Evolutionary conservation across 768 basidiomycete species (phyloP).

Genomic region (Serendipita indica): DNA sequence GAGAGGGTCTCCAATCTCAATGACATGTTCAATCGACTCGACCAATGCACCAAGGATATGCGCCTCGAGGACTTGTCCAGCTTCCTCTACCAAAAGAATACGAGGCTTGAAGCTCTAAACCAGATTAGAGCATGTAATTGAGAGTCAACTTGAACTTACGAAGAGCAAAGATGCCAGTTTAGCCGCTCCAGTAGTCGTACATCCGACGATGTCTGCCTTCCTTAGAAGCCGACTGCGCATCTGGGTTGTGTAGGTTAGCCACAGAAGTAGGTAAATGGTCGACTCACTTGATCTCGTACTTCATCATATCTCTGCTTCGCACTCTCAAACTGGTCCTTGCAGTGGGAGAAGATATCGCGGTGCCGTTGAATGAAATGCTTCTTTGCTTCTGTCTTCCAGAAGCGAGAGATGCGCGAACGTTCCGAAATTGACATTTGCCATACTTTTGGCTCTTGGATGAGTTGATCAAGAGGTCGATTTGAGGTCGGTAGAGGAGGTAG

Average conservation of each 20-base stretch:
- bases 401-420: slow-evolving; percentile 28
- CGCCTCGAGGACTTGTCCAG: slow-evolving; percentile 69
- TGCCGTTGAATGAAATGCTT: slow-evolving; percentile 20
- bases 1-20: slow-evolving; percentile 66
- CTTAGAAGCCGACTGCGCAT: slow-evolving; percentile 42
- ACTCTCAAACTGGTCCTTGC: slow-evolving; percentile 29
- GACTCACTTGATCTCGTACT: slow-evolving; percentile 39
- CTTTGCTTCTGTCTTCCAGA: slow-evolving; percentile 36
- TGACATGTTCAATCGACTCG: slow-evolving; percentile 50
- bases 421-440: slow-evolving; percentile 44
- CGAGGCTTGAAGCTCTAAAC: slow-evolving; percentile 41
- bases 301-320: slow-evolving; percentile 26
- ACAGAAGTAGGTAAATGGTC: neutral
- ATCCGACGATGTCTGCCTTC: slow-evolving; percentile 49
- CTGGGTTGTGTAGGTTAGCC: neutral
- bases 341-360: slow-evolving; percentile 29
- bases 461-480: slow-evolving; percentile 25
- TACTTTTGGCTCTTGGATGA: slow-evolving; percentile 26
- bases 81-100: slow-evolving; percentile 62
- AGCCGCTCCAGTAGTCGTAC: slow-evolving; percentile 66
- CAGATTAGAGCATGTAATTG: neutral
- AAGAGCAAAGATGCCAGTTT: slow-evolving; percentile 46
- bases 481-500: slow-evolving; percentile 28
- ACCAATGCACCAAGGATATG: slow-evolving; percentile 54
- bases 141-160: slow-evolving; percentile 9